Percentiles rank a stretch among this genome's conserved stretches.
phyloP scores from a whole-genome alignment of 2,329 filamentous ascomycete species.

The Fusarium pseudocircinatum region DNA sequence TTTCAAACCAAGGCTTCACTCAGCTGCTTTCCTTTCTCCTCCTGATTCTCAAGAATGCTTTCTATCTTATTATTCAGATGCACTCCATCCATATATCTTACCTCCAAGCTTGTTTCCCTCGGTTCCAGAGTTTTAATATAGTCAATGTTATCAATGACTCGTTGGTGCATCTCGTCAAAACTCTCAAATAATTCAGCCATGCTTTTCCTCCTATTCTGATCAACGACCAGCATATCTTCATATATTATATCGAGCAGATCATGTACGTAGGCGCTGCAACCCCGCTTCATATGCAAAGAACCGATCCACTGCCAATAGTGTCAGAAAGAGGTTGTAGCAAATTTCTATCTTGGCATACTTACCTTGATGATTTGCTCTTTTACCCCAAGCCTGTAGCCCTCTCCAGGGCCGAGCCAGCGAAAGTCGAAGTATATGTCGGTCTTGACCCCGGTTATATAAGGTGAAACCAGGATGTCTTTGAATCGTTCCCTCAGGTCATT shows the following conservation, averaged over 20 bases:
- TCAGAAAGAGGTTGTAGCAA: not conserved
- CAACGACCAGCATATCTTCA: not conserved
- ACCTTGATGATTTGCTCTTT: not conserved
- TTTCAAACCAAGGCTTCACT: not conserved
- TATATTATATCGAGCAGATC: not conserved
- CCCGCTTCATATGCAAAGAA: not conserved
- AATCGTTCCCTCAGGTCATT: not conserved
- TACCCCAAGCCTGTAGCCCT: not conserved
- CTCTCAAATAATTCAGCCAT: rapidly evolving
- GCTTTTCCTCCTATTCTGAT: not conserved
- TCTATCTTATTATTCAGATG: not conserved
- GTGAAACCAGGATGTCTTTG: not conserved
- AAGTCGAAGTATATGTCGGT: not conserved
- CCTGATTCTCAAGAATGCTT: not conserved
- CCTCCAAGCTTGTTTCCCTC: not conserved
- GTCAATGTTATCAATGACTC: not conserved
- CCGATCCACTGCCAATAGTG: not conserved
- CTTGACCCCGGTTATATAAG: not conserved
- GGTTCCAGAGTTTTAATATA: not conserved
- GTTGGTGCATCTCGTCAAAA: not conserved
- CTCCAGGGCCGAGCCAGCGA: not conserved
- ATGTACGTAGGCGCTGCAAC: not conserved
- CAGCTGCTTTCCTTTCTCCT: not conserved
- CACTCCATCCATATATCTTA: not conserved
- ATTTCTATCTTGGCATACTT: not conserved